These are phyloP conservation scores for Exsudoporus frostii DNA, from an alignment of 768 basidiomycete species.

Conservation along the genomic window DNA sequence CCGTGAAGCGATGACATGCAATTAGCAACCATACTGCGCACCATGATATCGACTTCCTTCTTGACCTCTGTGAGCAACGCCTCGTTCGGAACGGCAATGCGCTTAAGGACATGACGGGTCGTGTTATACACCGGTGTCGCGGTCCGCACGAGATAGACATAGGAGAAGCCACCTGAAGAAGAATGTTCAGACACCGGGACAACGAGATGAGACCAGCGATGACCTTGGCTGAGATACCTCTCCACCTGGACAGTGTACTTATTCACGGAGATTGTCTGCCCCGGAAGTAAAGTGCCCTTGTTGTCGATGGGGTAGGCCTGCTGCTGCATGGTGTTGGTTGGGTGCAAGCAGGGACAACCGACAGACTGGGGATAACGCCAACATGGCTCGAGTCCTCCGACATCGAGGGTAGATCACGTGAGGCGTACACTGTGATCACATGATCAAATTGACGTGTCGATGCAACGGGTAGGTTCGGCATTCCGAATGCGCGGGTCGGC, in stretches of 20 bases:
- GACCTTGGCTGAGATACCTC: slow-evolving; percentile 93
- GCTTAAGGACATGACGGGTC: slow-evolving; percentile 94
- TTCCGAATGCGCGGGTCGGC: too few relatives aligned
- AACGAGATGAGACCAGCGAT: slow-evolving; percentile 3
- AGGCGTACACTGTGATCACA: background rate
- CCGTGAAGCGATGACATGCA: slow-evolving; percentile 26
- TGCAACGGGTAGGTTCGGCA: too few relatives aligned
- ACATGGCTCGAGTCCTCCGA: background rate
- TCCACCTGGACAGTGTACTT: slow-evolving; percentile 90
- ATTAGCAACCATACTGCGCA: slow-evolving; percentile 35
- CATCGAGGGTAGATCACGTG: slow-evolving; percentile 16
- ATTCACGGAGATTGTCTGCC: slow-evolving; percentile 87
- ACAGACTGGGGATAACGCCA: slow-evolving; percentile 1
- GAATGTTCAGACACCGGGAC: slow-evolving; percentile 11
- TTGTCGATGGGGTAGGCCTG: slow-evolving; percentile 42
- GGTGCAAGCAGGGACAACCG: slow-evolving; percentile 1
- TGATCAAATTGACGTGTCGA: background rate
- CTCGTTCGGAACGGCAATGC: slow-evolving; percentile 90
- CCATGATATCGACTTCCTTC: slow-evolving; percentile 99
- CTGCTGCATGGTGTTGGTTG: slow-evolving; percentile 33
- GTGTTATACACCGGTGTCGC: slow-evolving; percentile 84
- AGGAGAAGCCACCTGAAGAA: slow-evolving; percentile 86
- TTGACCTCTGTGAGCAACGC: slow-evolving; percentile 88
- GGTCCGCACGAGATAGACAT: slow-evolving; percentile 94
- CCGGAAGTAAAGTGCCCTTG: slow-evolving; percentile 72